Evolutionary conservation across 305 asterid species (phyloP), one percentile per base, ranked within the genome.

Genomic region (Fraxinus ornus): DNA sequence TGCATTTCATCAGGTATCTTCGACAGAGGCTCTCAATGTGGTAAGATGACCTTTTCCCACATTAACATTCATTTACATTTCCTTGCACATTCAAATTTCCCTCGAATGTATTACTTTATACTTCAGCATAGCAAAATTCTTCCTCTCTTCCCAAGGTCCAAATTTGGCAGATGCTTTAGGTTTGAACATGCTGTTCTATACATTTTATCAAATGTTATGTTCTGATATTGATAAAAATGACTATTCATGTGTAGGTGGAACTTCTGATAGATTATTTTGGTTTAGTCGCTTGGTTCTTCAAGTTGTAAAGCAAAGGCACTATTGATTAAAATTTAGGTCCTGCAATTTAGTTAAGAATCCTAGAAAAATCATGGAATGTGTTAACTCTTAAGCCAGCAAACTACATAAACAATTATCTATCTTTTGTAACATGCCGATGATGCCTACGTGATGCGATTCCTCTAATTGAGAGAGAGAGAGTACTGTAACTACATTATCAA

Each of bases 11-110:
- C 89, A 91, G 33, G 93, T 95, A 76, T 86, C 97, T 49, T 7
- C 94, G 1, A 39, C 94, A 0, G 93, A 92, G 71, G 92, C 87
- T 74, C 95, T 90, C 84, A 93, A 91, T 82, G 84, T 90, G 93
- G 98, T 92, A 85, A 78, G 88, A 32, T 47, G 60, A 35, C 47
- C 33, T 71, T 72, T 36, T 37, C 76, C 76, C 19, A 32, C 78
- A 68, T 44, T 36, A 36, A 3, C 2, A 8, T 81, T 49, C 72
- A 15, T 74, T 77, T 57, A 52, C 24, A n/a, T 47, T 80, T 49
- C 52, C 36, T 1, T 2, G 74, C 15, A 12, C 36, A 9, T 15
- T 66, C 68, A 19, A 57, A 60, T 21, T 60, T 60, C 32, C 30
- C 5, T 62, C 24, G 17, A 22, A 22, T 62, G 72, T 62, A 22